phyloP scores from a whole-genome alignment of 768 basidiomycete genomes.

The Rickenella mellea region DNA sequence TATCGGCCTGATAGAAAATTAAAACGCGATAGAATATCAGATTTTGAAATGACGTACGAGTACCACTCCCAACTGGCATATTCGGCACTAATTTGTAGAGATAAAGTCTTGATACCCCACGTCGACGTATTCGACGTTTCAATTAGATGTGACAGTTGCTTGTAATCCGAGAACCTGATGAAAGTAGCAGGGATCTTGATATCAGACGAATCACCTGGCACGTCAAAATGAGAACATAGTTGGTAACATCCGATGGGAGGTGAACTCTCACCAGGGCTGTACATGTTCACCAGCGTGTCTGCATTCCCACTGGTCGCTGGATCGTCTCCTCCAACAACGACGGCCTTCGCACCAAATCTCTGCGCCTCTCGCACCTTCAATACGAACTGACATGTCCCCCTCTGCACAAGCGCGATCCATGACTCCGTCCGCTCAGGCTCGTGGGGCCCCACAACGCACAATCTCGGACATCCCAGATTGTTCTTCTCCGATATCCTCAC shows the following conservation, averaged over 20 bases:
- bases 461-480: constrained; percentile 59
- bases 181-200: constrained; percentile 81
- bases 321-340: constrained; percentile 85
- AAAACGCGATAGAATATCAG: constrained; percentile 5
- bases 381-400: constrained; percentile 86
- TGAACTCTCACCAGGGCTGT: constrained; percentile 62
- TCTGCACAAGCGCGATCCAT: constrained; percentile 88
- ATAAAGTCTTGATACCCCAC: constrained; percentile 65
- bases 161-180: constrained; percentile 78
- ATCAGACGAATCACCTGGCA: constrained; percentile 73
- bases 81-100: constrained; percentile 67
- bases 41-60: constrained; percentile 40
- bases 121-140: constrained; percentile 69
- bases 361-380: constrained; percentile 75
- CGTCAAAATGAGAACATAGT: constrained; percentile 5
- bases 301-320: constrained; percentile 56
- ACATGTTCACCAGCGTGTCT: constrained; percentile 83
- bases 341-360: constrained; percentile 68
- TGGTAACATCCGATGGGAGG: constrained; percentile 1
- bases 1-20: constrained; percentile 47
- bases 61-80: constrained; percentile 90
- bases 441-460: constrained; percentile 48
- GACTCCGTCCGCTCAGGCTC: constrained; percentile 54
- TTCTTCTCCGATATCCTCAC: constrained; percentile 10
- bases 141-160: constrained; percentile 59